These are phyloP conservation scores for Emmonsiellopsis sp. DNA, from an alignment of 2,329 filamentous ascomycete genomes.

Conservation along the genomic window DNA sequence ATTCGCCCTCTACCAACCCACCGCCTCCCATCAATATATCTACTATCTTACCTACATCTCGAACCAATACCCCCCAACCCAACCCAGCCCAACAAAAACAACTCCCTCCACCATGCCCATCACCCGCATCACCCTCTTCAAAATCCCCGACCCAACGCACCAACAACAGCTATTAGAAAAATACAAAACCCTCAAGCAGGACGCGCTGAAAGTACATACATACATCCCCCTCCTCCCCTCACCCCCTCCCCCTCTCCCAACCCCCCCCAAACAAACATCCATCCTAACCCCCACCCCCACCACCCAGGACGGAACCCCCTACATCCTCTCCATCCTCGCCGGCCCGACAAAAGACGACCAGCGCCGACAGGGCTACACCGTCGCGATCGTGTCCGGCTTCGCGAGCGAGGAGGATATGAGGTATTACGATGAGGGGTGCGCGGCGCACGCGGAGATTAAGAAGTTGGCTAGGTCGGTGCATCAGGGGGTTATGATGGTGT, in stretches of 20 bases:
- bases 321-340: slow-evolving; percentile 50
- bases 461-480: slow-evolving; percentile 13
- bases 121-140: slow-evolving; percentile 39
- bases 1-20: no score
- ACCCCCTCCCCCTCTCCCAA: not conserved
- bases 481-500: slow-evolving; percentile 16
- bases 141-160: slow-evolving; percentile 33
- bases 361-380: slow-evolving; percentile 52
- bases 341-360: slow-evolving; percentile 40
- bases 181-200: slow-evolving; percentile 25
- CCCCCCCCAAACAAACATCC: not conserved
- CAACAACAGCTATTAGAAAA: slow-evolving; percentile 28
- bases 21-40: no score
- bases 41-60: no score
- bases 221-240: not conserved
- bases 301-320: slow-evolving; percentile 54
- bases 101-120: slow-evolving; percentile 23
- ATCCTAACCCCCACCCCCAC: not conserved
- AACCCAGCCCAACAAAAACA: not conserved
- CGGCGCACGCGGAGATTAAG: slow-evolving; percentile 38
- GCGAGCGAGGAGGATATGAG: slow-evolving; percentile 53
- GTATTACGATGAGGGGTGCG: slow-evolving; percentile 52
- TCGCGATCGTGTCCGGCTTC: slow-evolving; percentile 52
- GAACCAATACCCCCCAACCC: no score
- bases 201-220: slow-evolving; percentile 27